Base-by-base conservation (phyloP, 768 basidiomycete species). In the Coprinopsis cinerea region DNA sequence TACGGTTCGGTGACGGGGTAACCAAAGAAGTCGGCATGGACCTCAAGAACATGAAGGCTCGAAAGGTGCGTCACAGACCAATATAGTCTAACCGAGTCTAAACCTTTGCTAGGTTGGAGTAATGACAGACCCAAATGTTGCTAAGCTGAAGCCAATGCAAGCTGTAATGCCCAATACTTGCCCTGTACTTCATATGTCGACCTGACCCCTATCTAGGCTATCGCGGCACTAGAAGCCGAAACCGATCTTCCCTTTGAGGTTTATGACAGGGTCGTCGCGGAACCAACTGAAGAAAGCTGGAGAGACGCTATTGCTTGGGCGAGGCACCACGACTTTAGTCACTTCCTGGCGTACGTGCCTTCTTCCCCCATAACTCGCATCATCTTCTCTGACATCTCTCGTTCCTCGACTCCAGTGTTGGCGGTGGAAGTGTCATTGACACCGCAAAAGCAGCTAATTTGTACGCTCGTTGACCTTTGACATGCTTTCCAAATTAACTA, bases 361-460 rank as follows among this genome's bases (percentile, higher is more conserved):
- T n/a, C n/a, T 46, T 35, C 32, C 11, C 47, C 10, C 41, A 32
- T 17, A 30, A 25, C 42, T 9, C 39, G 25, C 35, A 17, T 49
- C 25, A 20, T n/a, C 27, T 28, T 24, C 44, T 45, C 41, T 39
- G 46, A 54, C 28, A 47, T 44, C 42, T 17, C 54, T 39, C n/a
- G n/a, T 10, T 9, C 9, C 36, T 43, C 15, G 42, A 32, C n/a
- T 53, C 23, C 55, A 88, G 90, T 34, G 84, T 93, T 25, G 91
- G 92, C 53, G 92, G 92, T n/a, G 92, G 92, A 55, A 92, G 88
- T 59, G 89, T 92, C 22, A 96, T 96, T 61, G 94, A 96, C 63
- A 96, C 93, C 0, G 89, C 93, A 47, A 98, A 98, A 64, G 82
- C 92, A 5, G 93, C 95, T 26, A 98, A 97, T 67, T 59, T 98